A percentile compares a stretch with the other conserved stretches of the same genome.
Evolutionary conservation across 2,329 filamentous ascomycete genomes (phyloP).

Genomic region (Cytospora paraplurivora): DNA sequence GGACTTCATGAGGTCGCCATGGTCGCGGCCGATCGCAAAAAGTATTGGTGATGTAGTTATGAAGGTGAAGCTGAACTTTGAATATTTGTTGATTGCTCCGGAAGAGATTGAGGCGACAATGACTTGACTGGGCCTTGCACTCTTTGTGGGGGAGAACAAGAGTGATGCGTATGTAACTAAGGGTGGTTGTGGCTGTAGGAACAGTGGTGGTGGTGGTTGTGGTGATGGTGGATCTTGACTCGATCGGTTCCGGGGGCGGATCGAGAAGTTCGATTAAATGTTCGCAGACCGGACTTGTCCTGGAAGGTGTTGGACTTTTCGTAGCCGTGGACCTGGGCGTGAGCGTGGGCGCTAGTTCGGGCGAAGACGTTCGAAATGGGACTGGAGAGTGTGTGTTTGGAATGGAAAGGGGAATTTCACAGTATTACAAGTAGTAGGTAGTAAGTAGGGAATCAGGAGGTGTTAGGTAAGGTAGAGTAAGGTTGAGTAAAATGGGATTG

Average conservation of each 20-base stretch:
- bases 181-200: neutral
- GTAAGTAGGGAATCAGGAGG: constrained; percentile 2
- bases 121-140: too few relatives aligned
- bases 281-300: too few relatives aligned
- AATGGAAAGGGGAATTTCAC: constrained; percentile 1
- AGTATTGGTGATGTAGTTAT: neutral
- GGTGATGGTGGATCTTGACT: neutral
- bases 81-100: neutral
- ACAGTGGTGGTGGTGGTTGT: neutral
- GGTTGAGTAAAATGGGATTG: neutral
- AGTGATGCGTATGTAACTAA: neutral
- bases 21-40: constrained; percentile 9
- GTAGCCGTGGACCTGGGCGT: neutral
- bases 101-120: neutral
- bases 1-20: constrained; percentile 23
- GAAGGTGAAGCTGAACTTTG: neutral
- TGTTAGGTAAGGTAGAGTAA: neutral
- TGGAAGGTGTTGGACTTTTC: neutral
- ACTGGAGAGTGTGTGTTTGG: neutral
- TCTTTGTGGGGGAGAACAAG: too few relatives aligned
- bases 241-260: neutral
- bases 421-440: neutral
- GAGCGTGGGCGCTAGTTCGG: neutral
- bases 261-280: neutral
- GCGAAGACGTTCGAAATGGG: neutral